Conservation (phyloP, 2,329 filamentous ascomycete species). For the Podosphaera aphanis region DNA sequence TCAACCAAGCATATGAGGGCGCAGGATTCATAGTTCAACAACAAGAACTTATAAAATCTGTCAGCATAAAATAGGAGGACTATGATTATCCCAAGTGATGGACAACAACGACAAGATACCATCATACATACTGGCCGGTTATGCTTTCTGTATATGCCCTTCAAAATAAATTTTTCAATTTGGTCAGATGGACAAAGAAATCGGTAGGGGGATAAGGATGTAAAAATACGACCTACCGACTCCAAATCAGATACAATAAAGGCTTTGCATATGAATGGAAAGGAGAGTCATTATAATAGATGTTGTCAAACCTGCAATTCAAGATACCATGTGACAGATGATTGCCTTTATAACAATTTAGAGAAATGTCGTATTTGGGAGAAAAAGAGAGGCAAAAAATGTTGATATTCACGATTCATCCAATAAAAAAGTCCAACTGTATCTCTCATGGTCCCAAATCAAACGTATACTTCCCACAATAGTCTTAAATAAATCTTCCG, state of each 20-base stretch:
- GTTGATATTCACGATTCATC: not conserved
- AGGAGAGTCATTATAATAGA: not conserved
- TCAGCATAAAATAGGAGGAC: not conserved
- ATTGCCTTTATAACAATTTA: not conserved
- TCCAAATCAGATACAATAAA: not conserved
- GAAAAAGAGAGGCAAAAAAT: not conserved
- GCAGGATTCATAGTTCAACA: not conserved
- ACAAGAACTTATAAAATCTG: not conserved
- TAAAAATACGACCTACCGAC: not conserved
- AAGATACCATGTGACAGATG: not conserved
- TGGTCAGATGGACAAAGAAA: not conserved
- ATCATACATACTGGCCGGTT: not conserved
- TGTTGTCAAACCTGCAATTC: not conserved
- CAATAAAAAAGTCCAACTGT: not conserved
- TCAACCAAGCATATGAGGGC: conserved; percentile 1
- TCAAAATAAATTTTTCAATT: not conserved
- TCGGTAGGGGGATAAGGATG: not conserved
- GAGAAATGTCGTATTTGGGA: not conserved
- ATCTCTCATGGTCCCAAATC: too few relatives aligned
- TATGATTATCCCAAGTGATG: not conserved
- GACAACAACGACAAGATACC: not conserved
- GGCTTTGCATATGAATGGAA: not conserved
- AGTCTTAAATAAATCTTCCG: not conserved
- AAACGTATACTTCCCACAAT: not conserved
- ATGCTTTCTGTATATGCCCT: conserved; percentile 1